Evolutionary conservation across 768 basidiomycete species (phyloP), one percentile per base, ranked within the genome.

Genomic region (Podaxis carcinomalis): DNA sequence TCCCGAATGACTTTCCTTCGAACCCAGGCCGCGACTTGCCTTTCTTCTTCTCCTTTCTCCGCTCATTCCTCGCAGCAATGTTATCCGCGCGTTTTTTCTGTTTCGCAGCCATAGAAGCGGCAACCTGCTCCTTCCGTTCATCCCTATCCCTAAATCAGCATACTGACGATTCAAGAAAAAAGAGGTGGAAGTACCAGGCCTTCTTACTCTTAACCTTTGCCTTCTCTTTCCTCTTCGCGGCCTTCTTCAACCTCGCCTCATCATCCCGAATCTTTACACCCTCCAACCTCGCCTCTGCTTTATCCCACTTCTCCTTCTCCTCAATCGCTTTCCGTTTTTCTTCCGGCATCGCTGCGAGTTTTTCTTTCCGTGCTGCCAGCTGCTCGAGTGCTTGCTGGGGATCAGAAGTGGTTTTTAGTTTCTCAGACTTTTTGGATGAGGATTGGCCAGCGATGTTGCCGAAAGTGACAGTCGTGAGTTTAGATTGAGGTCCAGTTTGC

Each of bases 261-360:
- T 95, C 92, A 67, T 98, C 97, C 52, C 83, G 84, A 32, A 99
- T 87, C 74, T 98, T 99, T 51, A 88, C 88, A 1, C 97, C 97
- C 57, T 92, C 92, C 61, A 97, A 77, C 52, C 93, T 81, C 32
- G 92, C 87, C 69, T 88, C 86, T 0, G 95, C 94, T 75, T 95
- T 96, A 52, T 85, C 85, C 93, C 95, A 98, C 68, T 88, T 85
- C 61, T 95, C 90, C 58, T 83, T 82, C 68, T 95, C 95, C 70
- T 92, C 87, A 11, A 88, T 82, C 49, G 80, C 80, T 66, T 90
- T 89, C 28, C 92, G 84, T 69, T 92, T 92, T 58, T 95, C 94
- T 51, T 90, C 92, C 0, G 93, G 87, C 63, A 98, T 67, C 0
- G 81, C 70, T 0, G 88, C 86, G 1, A 97, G 76, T 67, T 90